Percentiles rank a stretch among this genome's conserved stretches.
These are phyloP conservation scores for Hypoxylon sp. DNA, from an alignment of 2,329 filamentous ascomycete genomes.

Conservation along the genomic window DNA sequence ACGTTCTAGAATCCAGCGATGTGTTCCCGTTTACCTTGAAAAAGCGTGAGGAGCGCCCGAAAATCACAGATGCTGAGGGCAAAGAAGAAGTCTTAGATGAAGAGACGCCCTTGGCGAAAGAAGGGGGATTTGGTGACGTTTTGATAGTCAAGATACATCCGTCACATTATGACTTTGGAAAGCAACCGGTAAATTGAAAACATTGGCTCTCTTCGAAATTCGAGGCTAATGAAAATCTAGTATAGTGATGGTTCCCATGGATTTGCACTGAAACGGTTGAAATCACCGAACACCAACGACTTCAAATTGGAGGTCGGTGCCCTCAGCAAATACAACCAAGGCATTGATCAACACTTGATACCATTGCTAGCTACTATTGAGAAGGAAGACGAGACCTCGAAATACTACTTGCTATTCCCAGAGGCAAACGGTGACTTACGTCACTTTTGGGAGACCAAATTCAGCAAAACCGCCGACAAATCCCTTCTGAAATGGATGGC, in stretches of 20 bases:
- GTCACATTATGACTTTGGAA: constrained; percentile 11
- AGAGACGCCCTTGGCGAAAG: background rate
- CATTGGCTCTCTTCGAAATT: background rate
- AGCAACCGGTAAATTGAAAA: constrained; percentile 8
- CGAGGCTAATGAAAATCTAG: constrained; percentile 2
- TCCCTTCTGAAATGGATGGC: constrained; percentile 23
- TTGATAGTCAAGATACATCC: constrained; percentile 24
- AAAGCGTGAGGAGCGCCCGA: background rate
- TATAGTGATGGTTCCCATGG: constrained; percentile 15
- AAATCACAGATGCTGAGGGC: background rate
- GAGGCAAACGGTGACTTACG: constrained; percentile 26
- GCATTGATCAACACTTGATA: constrained; percentile 26
- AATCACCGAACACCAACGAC: constrained; percentile 11
- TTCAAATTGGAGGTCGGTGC: constrained; percentile 31
- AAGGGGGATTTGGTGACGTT: constrained; percentile 29
- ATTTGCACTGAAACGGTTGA: constrained; percentile 27
- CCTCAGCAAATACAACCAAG: constrained; percentile 19
- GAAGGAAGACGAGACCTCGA: constrained; percentile 10
- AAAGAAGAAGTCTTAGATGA: background rate
- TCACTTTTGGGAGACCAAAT: constrained; percentile 20
- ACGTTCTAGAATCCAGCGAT: constrained; percentile 21
- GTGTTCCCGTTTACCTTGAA: constrained; percentile 17
- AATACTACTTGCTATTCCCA: constrained; percentile 31
- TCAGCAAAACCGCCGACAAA: background rate
- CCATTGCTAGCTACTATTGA: constrained; percentile 31